Evolutionary conservation across 192 early-diverging fungal genomes (phyloP), one percentile per base, ranked within the genome.

Genomic region (Gaertneriomyces semiglobifer): DNA sequence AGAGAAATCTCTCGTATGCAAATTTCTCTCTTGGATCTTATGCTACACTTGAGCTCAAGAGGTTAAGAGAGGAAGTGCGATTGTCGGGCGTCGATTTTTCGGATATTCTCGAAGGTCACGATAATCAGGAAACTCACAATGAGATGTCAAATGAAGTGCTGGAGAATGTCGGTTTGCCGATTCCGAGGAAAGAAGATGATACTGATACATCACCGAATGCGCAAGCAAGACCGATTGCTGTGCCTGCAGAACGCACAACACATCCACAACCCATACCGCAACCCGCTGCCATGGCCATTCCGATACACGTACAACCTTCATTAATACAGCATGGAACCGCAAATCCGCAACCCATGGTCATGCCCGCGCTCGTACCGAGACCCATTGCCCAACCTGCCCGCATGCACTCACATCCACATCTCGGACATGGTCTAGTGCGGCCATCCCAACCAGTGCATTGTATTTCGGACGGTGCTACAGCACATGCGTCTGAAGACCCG

Each of bases 1-100:
- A 79, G 63, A 73, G 77, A 10, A 73, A 46, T 39, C 65, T 75
- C 16, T 75, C 77, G 4, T 50, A 54, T 20, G 77, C 77, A 11
- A 74, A 73, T 10, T 79, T 79, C 58, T 79, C 77, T 9, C 44
- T 79, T 45, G 77, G 77, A 8, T 68, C 68, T 7, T 79, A 79
- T 55, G 65, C 70, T 7, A 68, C 48, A 6, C 68, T 65, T 8
- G 77, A 79, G 44, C 62, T 79, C 20, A 75, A 75, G 51, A 62
- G 74, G 33, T 68, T 79, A 10, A 56, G 77, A n/a, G 71, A 69
- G 19, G 73, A 68, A 11, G 68, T 75, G 33, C 44, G 62, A 41
- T 19, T 57, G 55, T 38, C 43, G 38, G 69, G 69, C 10, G 69
- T 71, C 14, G 62, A 71, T 40, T 71, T 71, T 44, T 62, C 68